Evolutionary conservation across 2,329 filamentous ascomycete species (phyloP).

Genomic region (Cladosporium sp.): DNA sequence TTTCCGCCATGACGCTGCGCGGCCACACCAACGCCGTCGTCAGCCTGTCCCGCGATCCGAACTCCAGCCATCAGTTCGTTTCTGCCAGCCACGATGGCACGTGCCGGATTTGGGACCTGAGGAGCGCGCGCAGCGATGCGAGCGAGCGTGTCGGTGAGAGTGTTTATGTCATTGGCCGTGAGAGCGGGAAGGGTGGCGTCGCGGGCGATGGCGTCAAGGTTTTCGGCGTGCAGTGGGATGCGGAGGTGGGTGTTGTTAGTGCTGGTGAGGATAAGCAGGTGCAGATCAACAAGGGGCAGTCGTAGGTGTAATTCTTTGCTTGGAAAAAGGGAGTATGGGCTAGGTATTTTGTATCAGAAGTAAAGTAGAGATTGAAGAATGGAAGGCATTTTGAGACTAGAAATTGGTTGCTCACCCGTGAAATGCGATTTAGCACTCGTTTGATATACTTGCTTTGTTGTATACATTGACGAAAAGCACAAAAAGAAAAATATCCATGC

Average conservation of each 20-base stretch:
- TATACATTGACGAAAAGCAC: too few species aligned
- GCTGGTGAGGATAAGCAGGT: slow-evolving; percentile 91
- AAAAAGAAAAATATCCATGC: too few species aligned
- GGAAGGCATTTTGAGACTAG: too few species aligned
- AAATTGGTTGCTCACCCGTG: too few species aligned
- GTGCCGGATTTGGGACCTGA: slow-evolving; percentile 89
- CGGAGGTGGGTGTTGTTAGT: slow-evolving; percentile 81
- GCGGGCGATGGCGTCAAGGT: slow-evolving; percentile 79
- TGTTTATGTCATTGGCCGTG: slow-evolving; percentile 69
- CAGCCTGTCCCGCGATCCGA: slow-evolving; percentile 55
- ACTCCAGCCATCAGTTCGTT: slow-evolving; percentile 70
- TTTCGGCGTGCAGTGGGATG: slow-evolving; percentile 82
- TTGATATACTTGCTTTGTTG: too few species aligned
- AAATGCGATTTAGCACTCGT: too few species aligned
- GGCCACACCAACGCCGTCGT: slow-evolving; percentile 77
- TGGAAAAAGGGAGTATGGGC: neutral
- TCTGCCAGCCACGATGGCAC: slow-evolving; percentile 91
- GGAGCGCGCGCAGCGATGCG: slow-evolving; percentile 54
- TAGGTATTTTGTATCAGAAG: too few species aligned
- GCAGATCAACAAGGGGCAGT: slow-evolving; percentile 70
- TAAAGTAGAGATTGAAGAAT: too few species aligned
- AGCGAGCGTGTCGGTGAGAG: slow-evolving; percentile 59
- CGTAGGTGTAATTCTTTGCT: slow-evolving; percentile 1
- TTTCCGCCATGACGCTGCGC: slow-evolving; percentile 83
- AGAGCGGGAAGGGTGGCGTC: slow-evolving; percentile 45